Evolutionary conservation across 2,329 filamentous ascomycete species (phyloP), one percentile per base, ranked within the genome.

Genomic region (Trichoderma endophyticum): DNA sequence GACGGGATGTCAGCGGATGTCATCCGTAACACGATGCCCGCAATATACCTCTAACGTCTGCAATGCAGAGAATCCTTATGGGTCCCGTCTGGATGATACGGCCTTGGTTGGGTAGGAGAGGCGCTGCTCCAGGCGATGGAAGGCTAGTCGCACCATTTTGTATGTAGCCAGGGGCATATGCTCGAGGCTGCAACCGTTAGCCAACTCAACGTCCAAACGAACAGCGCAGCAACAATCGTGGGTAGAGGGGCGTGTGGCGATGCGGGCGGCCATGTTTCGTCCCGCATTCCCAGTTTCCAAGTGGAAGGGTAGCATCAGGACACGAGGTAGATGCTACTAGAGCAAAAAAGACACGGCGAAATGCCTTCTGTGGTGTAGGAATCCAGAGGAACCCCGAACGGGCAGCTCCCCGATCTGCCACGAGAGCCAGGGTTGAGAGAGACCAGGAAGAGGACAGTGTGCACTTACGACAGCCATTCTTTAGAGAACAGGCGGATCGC

Each of bases 51-150:
- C 90, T 87, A 79, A 92, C 90, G 82, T 92, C 90, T 74, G 90
- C 90, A 80, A 92, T 89, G 80, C 90, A 92, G 68, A 92, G 86
- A 68, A 92, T 87, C 82, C 90, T 86, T 74, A 90, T 87, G 54
- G 89, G 88, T 21, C 90, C 90, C 70, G 86, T 89, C 80, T 92
- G 89, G 78, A 92, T 85, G 75, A 92, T 81, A 75, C 90, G 88
- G 73, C 90, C 90, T 80, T 91, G 89, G 81, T 91, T 91, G 71
- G 90, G 90, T 72, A 91, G 84, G 70, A 91, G 87, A 75, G 90
- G 90, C 57, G 88, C 86, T 75, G 89, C 89, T 79, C 89, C 89
- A 54, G 88, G 84, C 75, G 86, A 87, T 73, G 85, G 82, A 59
- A 88, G 80, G 74, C 84, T 82, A 71, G 83, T 82, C 75, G 86